These are phyloP conservation scores for Xylaria hypoxylon DNA, from an alignment of 2,329 filamentous ascomycete genomes.

Conservation along the genomic window DNA sequence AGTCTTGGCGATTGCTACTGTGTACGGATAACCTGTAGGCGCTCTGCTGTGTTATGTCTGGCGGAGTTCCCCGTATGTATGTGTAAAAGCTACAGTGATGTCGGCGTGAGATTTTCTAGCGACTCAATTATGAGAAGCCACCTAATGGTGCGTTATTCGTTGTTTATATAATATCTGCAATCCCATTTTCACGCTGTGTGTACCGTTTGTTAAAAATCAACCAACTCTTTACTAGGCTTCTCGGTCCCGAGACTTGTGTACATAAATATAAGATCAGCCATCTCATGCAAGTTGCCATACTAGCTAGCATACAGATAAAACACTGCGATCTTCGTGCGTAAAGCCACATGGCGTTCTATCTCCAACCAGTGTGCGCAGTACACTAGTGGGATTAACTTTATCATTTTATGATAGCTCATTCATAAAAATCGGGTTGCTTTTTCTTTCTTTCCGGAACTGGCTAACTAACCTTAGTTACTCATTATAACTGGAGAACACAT, in stretches of 20 bases:
- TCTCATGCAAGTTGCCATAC: slow-evolving; percentile 9
- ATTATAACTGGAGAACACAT: not conserved
- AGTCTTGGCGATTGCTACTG: slow-evolving; percentile 14
- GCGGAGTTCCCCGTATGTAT: not conserved
- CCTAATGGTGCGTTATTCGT: too few species aligned
- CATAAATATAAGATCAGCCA: slow-evolving; percentile 22
- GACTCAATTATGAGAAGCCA: too few species aligned
- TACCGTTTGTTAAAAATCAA: not conserved
- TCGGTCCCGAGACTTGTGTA: slow-evolving; percentile 15
- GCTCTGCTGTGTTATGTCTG: not conserved
- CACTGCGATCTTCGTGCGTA: not conserved
- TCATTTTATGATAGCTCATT: too few species aligned
- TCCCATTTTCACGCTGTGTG: not conserved
- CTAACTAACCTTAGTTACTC: not conserved
- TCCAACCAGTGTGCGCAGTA: too few species aligned
- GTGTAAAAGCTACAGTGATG: not conserved
- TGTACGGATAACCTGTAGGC: not conserved
- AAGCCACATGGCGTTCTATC: slow-evolving; percentile 26
- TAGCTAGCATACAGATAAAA: slow-evolving; percentile 8
- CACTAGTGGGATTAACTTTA: too few species aligned
- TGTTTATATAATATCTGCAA: not conserved
- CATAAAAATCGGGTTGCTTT: slow-evolving; percentile 1
- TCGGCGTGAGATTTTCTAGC: not conserved
- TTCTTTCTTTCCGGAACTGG: not conserved
- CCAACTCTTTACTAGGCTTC: not conserved